These are phyloP conservation scores for Cadophora sp. DNA, from an alignment of 2,329 filamentous ascomycete species.

Conservation along the genomic window DNA sequence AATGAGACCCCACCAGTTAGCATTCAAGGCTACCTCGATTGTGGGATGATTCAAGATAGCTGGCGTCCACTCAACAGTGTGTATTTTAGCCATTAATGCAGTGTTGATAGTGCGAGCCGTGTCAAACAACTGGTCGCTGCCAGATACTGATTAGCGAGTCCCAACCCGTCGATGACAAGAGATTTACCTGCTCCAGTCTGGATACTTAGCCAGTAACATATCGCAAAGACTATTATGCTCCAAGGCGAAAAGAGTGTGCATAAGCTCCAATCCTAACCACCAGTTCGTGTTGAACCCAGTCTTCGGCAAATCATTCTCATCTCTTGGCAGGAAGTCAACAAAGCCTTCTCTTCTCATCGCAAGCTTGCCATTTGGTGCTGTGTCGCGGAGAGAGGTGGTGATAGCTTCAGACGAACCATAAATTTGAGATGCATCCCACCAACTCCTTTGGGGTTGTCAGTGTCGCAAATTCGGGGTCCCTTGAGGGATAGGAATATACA, in stretches of 20 bases:
- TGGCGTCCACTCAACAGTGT: constrained; percentile 31
- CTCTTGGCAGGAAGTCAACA: constrained; percentile 25
- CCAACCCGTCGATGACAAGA: neutral
- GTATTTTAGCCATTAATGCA: constrained; percentile 31
- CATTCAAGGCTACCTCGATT: constrained; percentile 4
- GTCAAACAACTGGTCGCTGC: constrained; percentile 21
- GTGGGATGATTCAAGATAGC: constrained; percentile 28
- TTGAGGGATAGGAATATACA: neutral
- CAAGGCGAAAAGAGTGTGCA: constrained; percentile 29
- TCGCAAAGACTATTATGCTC: constrained; percentile 32
- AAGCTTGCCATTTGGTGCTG: constrained; percentile 21
- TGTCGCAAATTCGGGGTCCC: neutral
- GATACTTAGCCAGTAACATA: constrained; percentile 23
- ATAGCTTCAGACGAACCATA: constrained; percentile 24
- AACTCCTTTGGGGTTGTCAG: constrained; percentile 2
- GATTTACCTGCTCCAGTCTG: constrained; percentile 24
- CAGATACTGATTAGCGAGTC: constrained; percentile 4
- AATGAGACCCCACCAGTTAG: constrained; percentile 28
- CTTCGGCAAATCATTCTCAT: constrained; percentile 18
- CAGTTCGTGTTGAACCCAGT: constrained; percentile 32
- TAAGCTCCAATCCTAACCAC: constrained; percentile 29
- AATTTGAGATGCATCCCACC: constrained; percentile 30
- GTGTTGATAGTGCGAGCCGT: constrained; percentile 22
- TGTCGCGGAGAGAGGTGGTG: constrained; percentile 20
- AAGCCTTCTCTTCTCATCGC: constrained; percentile 24